Conservation (phyloP, 495 filamentous ascomycete species). For the Astrothelium subdiscretum region DNA sequence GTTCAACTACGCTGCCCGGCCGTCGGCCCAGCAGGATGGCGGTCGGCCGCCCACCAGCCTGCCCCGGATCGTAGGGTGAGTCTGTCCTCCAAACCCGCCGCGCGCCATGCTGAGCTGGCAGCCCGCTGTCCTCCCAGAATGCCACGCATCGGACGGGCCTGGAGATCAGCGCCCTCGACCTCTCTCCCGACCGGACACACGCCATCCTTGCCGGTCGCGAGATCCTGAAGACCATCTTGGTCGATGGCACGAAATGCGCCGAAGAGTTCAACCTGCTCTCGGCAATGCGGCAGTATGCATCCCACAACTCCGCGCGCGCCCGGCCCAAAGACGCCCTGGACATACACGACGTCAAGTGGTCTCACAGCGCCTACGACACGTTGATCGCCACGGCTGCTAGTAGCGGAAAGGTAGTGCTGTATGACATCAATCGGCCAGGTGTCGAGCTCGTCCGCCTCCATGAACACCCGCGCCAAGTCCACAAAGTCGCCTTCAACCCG, state of each 20-base stretch:
- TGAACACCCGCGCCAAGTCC: constrained; percentile 86
- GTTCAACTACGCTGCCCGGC: constrained; percentile 46
- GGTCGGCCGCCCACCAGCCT: constrained; percentile 12
- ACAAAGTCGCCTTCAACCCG: constrained; percentile 83
- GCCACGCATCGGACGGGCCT: constrained; percentile 56
- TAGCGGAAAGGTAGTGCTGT: constrained; percentile 77
- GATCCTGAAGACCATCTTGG: constrained; percentile 69
- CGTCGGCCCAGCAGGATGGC: constrained; percentile 38
- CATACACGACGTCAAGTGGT: constrained; percentile 79
- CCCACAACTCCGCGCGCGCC: constrained; percentile 44
- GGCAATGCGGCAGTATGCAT: constrained; percentile 57
- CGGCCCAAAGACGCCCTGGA: constrained; percentile 61
- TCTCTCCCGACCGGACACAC: constrained; percentile 61
- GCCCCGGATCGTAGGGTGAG: constrained; percentile 1
- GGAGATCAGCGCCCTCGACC: constrained; percentile 64
- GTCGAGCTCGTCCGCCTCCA: constrained; percentile 66
- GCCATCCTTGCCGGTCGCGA: constrained; percentile 74
- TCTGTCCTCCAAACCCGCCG: not conserved
- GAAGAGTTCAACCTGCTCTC: constrained; percentile 74
- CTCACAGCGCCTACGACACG: constrained; percentile 49
- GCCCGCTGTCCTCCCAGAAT: constrained; percentile 61
- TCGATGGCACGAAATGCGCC: constrained; percentile 55
- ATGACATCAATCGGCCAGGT: constrained; percentile 64
- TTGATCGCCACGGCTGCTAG: constrained; percentile 75
- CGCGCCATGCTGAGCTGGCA: constrained; percentile 12